These are phyloP conservation scores for Leccinellum rugosiceps DNA, from an alignment of 768 basidiomycete species.

Conservation along the genomic window DNA sequence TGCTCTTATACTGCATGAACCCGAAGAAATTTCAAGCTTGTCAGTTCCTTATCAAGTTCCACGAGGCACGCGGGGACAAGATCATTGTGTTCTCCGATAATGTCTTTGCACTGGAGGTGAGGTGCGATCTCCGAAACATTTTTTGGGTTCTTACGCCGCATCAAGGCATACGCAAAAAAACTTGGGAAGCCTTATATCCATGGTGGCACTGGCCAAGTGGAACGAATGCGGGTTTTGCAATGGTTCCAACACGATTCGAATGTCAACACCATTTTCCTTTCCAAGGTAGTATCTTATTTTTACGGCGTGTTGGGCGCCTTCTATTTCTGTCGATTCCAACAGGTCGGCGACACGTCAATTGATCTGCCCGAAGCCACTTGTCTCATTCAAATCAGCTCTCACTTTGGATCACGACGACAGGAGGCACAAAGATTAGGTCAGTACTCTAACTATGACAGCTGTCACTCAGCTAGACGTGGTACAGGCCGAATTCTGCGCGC, in stretches of 20 bases:
- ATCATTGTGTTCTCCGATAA: conserved; percentile 99
- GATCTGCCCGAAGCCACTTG: conserved; percentile 99
- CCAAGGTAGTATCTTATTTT: conserved; percentile 59
- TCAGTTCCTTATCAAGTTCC: conserved; percentile 97
- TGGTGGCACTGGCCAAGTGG: conserved; percentile 90
- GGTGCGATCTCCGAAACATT: conserved; percentile 8
- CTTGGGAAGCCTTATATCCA: conserved; percentile 94
- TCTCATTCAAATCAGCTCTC: conserved; percentile 98
- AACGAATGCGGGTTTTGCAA: conserved; percentile 92
- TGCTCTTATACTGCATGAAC: conserved; percentile 99
- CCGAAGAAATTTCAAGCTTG: conserved; percentile 99
- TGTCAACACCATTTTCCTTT: conserved; percentile 98
- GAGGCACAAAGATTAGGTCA: conserved; percentile 93
- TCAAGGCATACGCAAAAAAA: conserved; percentile 88
- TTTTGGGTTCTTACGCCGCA: background rate
- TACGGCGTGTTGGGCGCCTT: conserved; percentile 9
- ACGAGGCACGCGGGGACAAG: conserved; percentile 97
- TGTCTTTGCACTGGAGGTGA: conserved; percentile 91
- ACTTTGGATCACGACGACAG: conserved; percentile 97
- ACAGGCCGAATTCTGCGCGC: conserved; percentile 93
- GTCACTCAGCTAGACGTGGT: conserved; percentile 10
- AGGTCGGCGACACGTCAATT: conserved; percentile 98
- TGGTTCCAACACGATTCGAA: conserved; percentile 94
- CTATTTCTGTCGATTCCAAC: conserved; percentile 15
- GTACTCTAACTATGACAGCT: conserved; percentile 23